These are phyloP conservation scores for Lactarius sanguifluus DNA, from an alignment of 768 basidiomycete genomes.

Conservation along the genomic window DNA sequence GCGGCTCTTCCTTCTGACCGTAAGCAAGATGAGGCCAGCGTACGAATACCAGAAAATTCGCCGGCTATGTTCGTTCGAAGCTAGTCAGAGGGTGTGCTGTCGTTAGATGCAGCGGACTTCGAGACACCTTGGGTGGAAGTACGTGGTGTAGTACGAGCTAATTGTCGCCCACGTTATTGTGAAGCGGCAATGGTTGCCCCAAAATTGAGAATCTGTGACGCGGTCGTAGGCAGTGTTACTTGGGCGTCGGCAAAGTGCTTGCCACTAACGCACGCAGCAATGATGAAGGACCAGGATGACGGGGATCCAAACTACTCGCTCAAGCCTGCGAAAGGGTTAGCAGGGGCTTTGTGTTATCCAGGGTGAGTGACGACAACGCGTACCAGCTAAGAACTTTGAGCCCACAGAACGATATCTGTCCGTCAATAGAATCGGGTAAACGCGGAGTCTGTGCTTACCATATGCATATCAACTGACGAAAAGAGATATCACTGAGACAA, in stretches of 20 bases:
- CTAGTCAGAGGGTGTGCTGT: background rate
- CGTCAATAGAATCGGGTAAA: constrained; percentile 8
- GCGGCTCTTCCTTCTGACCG: constrained; percentile 43
- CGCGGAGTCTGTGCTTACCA: background rate
- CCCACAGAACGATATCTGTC: constrained; percentile 63
- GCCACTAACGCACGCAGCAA: constrained; percentile 71
- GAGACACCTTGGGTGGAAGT: constrained; percentile 58
- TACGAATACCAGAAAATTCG: constrained; percentile 66
- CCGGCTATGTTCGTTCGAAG: constrained; percentile 39
- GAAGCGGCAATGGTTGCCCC: constrained; percentile 69
- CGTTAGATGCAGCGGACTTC: constrained; percentile 41
- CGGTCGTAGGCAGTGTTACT: constrained; percentile 53
- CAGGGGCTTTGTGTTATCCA: background rate
- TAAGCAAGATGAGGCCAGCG: constrained; percentile 61
- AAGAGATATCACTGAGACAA: constrained; percentile 71
- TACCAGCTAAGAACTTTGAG: constrained; percentile 61
- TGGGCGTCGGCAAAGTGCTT: constrained; percentile 58
- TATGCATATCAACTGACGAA: constrained; percentile 35
- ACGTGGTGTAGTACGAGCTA: constrained; percentile 73
- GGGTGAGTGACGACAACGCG: constrained; percentile 12
- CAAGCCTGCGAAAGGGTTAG: constrained; percentile 53
- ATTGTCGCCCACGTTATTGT: constrained; percentile 61
- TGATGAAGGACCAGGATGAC: constrained; percentile 71
- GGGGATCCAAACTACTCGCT: constrained; percentile 74
- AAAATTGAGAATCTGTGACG: constrained; percentile 57